phyloP scores from a whole-genome alignment of 2,329 filamentous ascomycete species.

The Colletotrichum cuscutae region DNA sequence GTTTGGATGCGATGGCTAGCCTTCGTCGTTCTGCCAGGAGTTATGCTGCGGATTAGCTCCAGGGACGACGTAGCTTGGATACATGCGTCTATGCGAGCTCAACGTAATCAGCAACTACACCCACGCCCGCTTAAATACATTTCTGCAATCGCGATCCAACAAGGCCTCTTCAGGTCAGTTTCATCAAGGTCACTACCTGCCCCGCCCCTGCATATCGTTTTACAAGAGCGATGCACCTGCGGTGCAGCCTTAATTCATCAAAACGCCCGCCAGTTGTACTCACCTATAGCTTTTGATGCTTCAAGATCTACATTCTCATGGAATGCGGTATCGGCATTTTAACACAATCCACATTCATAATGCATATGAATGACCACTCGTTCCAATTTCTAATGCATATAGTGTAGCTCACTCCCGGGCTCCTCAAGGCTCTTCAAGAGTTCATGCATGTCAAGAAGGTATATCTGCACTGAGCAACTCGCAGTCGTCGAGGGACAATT shows the following conservation, averaged over 20 bases:
- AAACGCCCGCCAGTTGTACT: too few relatives aligned
- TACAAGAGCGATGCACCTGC: neutral
- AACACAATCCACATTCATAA: neutral
- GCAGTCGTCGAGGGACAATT: neutral
- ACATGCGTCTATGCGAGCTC: slow-evolving; percentile 1
- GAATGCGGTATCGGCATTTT: too few relatives aligned
- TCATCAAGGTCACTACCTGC: neutral
- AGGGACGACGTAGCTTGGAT: slow-evolving; percentile 12
- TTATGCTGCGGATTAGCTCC: slow-evolving; percentile 12
- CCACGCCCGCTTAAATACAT: neutral
- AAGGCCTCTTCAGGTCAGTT: neutral
- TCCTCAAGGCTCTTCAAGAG: neutral
- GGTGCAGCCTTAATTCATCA: neutral
- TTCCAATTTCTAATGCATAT: neutral
- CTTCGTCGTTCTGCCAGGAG: slow-evolving; percentile 15
- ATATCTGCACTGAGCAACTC: neutral
- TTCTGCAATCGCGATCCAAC: neutral
- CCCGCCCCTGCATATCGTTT: neutral
- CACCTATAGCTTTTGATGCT: too few relatives aligned
- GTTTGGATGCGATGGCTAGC: slow-evolving; percentile 29
- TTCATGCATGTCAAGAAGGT: neutral
- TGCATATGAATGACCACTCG: too few relatives aligned
- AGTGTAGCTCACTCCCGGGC: neutral
- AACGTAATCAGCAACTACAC: neutral
- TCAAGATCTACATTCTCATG: too few relatives aligned